These are phyloP conservation scores for Colletotrichum magnum DNA, from an alignment of 2,329 filamentous ascomycete genomes.

Conservation along the genomic window DNA sequence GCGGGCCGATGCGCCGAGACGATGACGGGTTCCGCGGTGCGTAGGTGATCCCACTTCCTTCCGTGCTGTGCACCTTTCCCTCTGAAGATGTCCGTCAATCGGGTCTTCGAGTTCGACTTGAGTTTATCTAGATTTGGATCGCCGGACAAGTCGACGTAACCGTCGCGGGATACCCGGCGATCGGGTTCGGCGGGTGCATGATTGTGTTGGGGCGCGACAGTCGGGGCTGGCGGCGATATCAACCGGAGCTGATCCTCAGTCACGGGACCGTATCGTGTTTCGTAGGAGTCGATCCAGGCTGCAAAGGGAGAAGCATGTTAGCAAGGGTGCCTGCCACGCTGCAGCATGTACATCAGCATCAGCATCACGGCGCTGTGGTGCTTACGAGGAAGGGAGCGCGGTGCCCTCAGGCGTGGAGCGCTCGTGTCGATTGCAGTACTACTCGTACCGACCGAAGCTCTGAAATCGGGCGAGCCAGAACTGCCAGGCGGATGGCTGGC, in stretches of 20 bases:
- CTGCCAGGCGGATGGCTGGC: constrained; percentile 39
- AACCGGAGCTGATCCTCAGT: constrained; percentile 56
- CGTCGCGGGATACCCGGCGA: constrained; percentile 63
- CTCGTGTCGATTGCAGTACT: constrained; percentile 38
- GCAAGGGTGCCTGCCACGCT: constrained; percentile 10
- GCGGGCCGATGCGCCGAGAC: constrained; percentile 63
- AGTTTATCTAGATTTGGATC: constrained; percentile 55
- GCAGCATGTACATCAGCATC: too few species aligned
- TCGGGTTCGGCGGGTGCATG: constrained; percentile 55
- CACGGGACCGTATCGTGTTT: constrained; percentile 55
- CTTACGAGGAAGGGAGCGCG: constrained; percentile 50
- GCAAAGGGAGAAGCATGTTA: constrained; percentile 35
- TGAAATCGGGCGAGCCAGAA: constrained; percentile 41
- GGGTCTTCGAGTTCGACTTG: constrained; percentile 50
- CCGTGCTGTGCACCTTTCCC: constrained; percentile 64
- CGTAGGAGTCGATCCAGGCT: constrained; percentile 67
- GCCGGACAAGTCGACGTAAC: constrained; percentile 57
- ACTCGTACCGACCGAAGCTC: constrained; percentile 40
- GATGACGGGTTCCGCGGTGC: constrained; percentile 72
- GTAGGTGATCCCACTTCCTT: constrained; percentile 72
- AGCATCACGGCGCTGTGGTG: background rate
- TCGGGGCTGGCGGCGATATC: constrained; percentile 55
- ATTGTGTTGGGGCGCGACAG: constrained; percentile 58
- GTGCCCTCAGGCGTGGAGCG: constrained; percentile 40
- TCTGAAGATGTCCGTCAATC: constrained; percentile 62